Percentiles rank a stretch among this genome's conserved stretches.
Conservation (phyloP, 352 stramenopile genomes). For the Aphanomyces cochlioides region DNA sequence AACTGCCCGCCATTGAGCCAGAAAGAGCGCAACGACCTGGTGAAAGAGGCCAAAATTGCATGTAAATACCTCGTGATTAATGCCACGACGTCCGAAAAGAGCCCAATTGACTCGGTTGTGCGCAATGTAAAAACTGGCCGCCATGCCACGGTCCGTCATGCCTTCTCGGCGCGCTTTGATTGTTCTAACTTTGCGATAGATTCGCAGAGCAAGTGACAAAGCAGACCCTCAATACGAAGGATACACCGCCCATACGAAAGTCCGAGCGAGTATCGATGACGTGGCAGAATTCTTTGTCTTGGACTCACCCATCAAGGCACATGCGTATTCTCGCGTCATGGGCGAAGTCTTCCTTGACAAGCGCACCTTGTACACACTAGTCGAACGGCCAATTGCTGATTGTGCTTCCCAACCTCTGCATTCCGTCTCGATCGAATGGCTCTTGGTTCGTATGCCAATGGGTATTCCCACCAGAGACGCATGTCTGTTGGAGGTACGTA, state of each 20-base stretch:
- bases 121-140: constrained; percentile 13
- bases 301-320: constrained; percentile 2
- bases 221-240: not conserved
- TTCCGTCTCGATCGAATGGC: constrained; percentile 15
- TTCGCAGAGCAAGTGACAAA: constrained; percentile 1
- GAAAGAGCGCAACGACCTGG: not conserved
- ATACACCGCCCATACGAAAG: constrained; percentile 1
- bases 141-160: constrained; percentile 16
- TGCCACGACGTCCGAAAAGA: constrained; percentile 4
- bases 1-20: constrained; percentile 3
- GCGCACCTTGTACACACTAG: constrained; percentile 15
- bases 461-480: not conserved
- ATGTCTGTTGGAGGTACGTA: constrained; percentile 18
- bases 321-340: constrained; percentile 18
- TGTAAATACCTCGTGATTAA: constrained; percentile 11
- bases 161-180: not conserved
- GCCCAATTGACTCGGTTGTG: constrained; percentile 7
- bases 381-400: not conserved
- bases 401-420: not conserved
- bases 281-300: constrained; percentile 17
- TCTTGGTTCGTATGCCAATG: constrained; percentile 11
- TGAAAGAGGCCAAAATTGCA: not conserved
- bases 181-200: not conserved
- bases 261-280: constrained; percentile 4
- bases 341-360: constrained; percentile 15